Evolutionary conservation across 1,139 yeast species (phyloP).

Genomic region (Yamadazyma blattariae): DNA sequence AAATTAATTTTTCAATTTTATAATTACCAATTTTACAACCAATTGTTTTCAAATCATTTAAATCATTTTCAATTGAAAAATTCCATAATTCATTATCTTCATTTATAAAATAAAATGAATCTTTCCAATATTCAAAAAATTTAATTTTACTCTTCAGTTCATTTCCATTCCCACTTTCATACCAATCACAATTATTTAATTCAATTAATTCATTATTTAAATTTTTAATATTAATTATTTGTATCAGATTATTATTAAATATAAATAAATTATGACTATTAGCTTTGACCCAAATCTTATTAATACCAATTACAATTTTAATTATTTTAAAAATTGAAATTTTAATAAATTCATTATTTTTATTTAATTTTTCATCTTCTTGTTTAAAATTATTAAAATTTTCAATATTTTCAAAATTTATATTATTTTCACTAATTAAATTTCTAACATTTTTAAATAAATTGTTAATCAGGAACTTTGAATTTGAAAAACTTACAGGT

Average conservation of each 20-base stretch:
- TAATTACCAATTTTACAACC: conserved; percentile 13
- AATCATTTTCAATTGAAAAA: conserved; percentile 16
- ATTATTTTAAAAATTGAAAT: conserved; percentile 32
- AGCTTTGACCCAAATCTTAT: conserved; percentile 35
- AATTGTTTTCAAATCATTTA: conserved; percentile 12
- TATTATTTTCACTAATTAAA: conserved; percentile 27
- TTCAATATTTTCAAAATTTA: conserved; percentile 39
- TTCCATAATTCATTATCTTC: conserved; percentile 29
- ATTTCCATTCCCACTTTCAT: conserved; percentile 17
- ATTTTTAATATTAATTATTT: conserved; percentile 33
- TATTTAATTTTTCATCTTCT: conserved; percentile 32
- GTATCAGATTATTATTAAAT: conserved; percentile 27
- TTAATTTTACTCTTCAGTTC: conserved; percentile 14
- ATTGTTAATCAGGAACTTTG: conserved; percentile 16
- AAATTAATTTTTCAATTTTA: conserved; percentile 12
- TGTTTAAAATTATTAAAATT: conserved; percentile 26
- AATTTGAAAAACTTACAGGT: conserved; percentile 19
- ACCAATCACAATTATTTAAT: conserved; percentile 32
- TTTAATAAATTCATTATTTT: conserved; percentile 26
- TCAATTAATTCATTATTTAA: conserved; percentile 29
- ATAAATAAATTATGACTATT: conserved; percentile 39
- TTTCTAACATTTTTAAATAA: conserved; percentile 37
- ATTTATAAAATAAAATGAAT: conserved; percentile 26
- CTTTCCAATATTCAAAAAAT: conserved; percentile 9
- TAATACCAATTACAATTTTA: conserved; percentile 34